These are phyloP conservation scores for Calocybe indica DNA, from an alignment of 768 basidiomycete species.

Conservation along the genomic window DNA sequence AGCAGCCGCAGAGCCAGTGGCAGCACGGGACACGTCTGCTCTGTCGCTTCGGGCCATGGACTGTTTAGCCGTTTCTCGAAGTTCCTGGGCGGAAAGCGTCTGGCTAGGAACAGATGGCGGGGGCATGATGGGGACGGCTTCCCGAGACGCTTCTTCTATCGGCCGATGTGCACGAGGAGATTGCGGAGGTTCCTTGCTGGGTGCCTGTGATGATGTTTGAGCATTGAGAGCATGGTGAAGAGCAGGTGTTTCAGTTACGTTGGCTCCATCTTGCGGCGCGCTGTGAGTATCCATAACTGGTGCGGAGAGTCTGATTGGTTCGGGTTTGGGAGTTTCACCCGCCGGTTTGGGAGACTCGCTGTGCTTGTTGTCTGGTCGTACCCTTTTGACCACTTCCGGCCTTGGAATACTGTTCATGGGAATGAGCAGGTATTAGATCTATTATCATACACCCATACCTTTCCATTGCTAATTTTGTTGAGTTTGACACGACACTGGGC, in stretches of 20 bases:
- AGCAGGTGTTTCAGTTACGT: no score
- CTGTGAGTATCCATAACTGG: background rate
- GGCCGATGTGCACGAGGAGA: conserved; percentile 32
- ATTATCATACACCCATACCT: conserved; percentile 36
- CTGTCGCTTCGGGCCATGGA: conserved; percentile 43
- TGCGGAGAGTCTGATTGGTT: conserved; percentile 10
- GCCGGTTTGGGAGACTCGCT: conserved; percentile 28
- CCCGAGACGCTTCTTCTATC: conserved; percentile 34
- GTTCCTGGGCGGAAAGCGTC: conserved; percentile 70
- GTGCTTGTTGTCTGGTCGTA: conserved; percentile 33
- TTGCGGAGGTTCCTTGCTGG: conserved; percentile 25
- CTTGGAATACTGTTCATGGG: conserved; percentile 51
- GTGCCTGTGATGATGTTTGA: conserved; percentile 10
- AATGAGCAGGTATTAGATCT: background rate
- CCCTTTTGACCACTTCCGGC: conserved; percentile 73
- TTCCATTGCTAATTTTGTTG: conserved; percentile 61
- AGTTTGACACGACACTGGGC: conserved; percentile 19
- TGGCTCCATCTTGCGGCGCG: no score
- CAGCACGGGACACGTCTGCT: conserved; percentile 39
- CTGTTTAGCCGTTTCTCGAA: conserved; percentile 76
- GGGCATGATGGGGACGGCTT: conserved; percentile 54
- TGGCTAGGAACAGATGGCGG: conserved; percentile 77
- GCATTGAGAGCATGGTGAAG: background rate
- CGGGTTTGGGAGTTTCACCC: conserved; percentile 7
- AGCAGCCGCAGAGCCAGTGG: conserved; percentile 45